phyloP scores from a whole-genome alignment of 768 basidiomycete genomes.

The Lactifluus rugatus region DNA sequence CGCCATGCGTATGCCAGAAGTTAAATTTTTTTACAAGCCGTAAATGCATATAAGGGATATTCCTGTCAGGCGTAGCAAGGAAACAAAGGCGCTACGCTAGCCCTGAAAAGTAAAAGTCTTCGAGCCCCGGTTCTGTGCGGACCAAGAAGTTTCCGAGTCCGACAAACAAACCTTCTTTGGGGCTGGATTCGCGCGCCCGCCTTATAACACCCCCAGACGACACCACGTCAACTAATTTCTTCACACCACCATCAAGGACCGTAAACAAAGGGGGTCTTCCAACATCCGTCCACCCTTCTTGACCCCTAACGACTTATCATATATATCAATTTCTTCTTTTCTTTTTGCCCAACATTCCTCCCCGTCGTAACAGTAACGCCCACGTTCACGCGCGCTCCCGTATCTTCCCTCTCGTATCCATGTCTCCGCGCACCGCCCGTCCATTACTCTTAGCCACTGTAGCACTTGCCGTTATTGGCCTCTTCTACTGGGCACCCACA shows the following conservation, averaged over 20 bases:
- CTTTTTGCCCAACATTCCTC: neutral
- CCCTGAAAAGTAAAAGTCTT: neutral
- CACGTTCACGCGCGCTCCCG: neutral
- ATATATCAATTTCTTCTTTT: neutral
- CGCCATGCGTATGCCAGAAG: too few relatives aligned
- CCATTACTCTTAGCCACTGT: neutral
- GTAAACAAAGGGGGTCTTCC: neutral
- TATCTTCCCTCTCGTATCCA: neutral
- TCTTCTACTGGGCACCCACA: slow-evolving; percentile 2
- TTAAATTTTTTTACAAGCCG: too few relatives aligned
- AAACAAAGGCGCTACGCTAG: neutral
- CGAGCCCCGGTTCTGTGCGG: neutral
- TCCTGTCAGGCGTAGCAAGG: neutral
- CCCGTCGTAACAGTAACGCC: neutral
- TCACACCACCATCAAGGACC: neutral
- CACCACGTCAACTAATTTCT: neutral
- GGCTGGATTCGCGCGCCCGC: neutral
- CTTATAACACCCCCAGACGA: neutral
- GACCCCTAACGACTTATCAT: neutral
- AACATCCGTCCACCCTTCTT: neutral
- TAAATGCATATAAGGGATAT: neutral
- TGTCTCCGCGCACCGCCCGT: slow-evolving; percentile 2
- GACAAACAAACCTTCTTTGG: too few relatives aligned
- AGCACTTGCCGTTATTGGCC: neutral
- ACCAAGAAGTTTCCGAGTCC: neutral